These are phyloP conservation scores for Malassezia psittaci DNA, from an alignment of 1,284 basidiomycete species.

Conservation along the genomic window DNA sequence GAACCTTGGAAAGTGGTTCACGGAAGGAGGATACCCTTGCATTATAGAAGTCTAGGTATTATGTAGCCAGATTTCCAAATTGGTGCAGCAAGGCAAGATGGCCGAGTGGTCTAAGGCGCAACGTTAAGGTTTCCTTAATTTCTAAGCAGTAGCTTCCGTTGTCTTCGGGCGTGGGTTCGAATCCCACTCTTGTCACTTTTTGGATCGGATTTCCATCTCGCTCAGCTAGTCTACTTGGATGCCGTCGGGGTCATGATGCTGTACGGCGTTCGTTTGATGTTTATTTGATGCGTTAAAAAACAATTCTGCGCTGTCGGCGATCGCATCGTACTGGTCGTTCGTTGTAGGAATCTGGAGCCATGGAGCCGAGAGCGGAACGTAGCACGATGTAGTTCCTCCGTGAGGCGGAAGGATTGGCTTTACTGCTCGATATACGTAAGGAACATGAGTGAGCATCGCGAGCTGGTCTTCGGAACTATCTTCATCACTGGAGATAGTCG, in stretches of 20 bases:
- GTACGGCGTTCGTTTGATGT: too few relatives aligned
- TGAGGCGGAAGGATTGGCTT: constrained; percentile 6
- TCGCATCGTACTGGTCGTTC: constrained; percentile 1
- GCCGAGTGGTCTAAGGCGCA: constrained; percentile 22
- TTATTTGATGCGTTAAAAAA: not conserved
- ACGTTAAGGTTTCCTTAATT: constrained; percentile 23
- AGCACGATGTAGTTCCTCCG: not conserved
- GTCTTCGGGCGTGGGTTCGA: constrained; percentile 31
- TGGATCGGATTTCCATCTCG: not conserved
- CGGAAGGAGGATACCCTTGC: constrained; percentile 6
- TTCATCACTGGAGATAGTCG: constrained; percentile 1
- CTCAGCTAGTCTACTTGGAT: not conserved
- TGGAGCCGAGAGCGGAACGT: not conserved
- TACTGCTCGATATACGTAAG: constrained; percentile 17
- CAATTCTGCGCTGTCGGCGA: not conserved
- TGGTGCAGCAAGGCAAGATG: constrained; percentile 12
- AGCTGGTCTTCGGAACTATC: not conserved
- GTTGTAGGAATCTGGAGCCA: constrained; percentile 1
- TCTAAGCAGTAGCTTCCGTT: constrained; percentile 19
- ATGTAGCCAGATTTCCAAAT: not conserved
- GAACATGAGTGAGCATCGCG: constrained; percentile 7
- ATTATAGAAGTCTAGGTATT: not conserved
- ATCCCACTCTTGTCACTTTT: constrained; percentile 33
- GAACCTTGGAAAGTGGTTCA: constrained; percentile 31
- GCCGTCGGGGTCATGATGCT: too few relatives aligned